These are phyloP conservation scores for Xylaria sp. DNA, from an alignment of 2,329 filamentous ascomycete genomes.

Conservation along the genomic window DNA sequence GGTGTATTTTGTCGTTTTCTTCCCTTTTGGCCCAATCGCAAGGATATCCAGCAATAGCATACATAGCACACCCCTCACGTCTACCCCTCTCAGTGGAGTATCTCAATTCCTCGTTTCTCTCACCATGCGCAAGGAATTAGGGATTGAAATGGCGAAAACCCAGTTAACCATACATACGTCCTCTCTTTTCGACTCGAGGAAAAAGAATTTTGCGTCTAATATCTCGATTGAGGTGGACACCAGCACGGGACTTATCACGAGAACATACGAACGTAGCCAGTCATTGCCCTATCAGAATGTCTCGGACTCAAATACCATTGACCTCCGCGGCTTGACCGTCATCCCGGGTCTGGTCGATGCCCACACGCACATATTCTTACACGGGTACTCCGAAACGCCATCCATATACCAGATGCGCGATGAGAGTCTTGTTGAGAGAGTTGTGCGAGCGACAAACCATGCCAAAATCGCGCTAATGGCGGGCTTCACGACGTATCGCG, in stretches of 20 bases:
- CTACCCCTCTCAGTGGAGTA: not conserved
- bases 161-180: slow-evolving; percentile 42
- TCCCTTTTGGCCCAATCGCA: not conserved
- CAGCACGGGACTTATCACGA: slow-evolving; percentile 42
- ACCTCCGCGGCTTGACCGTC: slow-evolving; percentile 63
- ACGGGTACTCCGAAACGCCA: slow-evolving; percentile 55
- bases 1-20: not conserved
- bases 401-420: slow-evolving; percentile 62
- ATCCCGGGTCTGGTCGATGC: slow-evolving; percentile 65
- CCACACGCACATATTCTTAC: slow-evolving; percentile 67
- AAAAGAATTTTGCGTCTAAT: slow-evolving; percentile 40
- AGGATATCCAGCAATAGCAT: not conserved
- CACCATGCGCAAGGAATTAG: not conserved
- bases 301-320: slow-evolving; percentile 50
- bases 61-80: not conserved
- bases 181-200: slow-evolving; percentile 44
- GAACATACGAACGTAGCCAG: slow-evolving; percentile 35
- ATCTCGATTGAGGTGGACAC: slow-evolving; percentile 40
- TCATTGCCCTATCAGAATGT: slow-evolving; percentile 25
- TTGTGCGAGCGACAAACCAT: slow-evolving; percentile 64
- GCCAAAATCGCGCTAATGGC: slow-evolving; percentile 62
- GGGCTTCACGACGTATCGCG: slow-evolving; percentile 68
- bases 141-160: slow-evolving; percentile 10
- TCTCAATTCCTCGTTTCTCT: not conserved
- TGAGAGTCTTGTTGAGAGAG: slow-evolving; percentile 66